phyloP scores from a whole-genome alignment of 129 eudicot species.

The Glebionis coronaria region DNA sequence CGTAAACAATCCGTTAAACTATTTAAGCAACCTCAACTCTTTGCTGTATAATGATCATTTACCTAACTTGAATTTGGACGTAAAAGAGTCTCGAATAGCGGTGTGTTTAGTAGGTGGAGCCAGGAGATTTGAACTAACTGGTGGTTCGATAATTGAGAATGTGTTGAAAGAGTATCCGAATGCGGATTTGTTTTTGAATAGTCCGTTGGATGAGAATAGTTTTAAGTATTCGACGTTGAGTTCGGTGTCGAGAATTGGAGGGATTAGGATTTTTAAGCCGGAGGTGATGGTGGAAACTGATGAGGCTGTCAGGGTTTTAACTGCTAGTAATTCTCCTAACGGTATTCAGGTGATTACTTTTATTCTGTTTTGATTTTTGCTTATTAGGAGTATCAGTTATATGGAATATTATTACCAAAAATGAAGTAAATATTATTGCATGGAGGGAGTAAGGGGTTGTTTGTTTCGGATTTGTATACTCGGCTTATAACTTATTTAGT shows the following conservation, averaged over 20 bases:
- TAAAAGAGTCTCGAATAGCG: constrained; percentile 58
- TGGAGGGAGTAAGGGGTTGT: too few relatives aligned
- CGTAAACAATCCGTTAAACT: constrained; percentile 19
- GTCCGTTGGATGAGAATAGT: constrained; percentile 67
- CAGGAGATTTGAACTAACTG: constrained; percentile 79
- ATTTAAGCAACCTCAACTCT: constrained; percentile 37
- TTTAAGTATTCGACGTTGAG: constrained; percentile 58
- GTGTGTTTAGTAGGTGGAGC: constrained; percentile 97
- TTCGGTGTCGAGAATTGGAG: constrained; percentile 54
- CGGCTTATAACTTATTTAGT: too few relatives aligned
- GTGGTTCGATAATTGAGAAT: constrained; percentile 68
- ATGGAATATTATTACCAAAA: too few relatives aligned
- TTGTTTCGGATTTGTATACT: too few relatives aligned
- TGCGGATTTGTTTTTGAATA: constrained; percentile 69
- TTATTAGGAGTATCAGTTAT: too few relatives aligned
- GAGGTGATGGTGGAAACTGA: constrained; percentile 49
- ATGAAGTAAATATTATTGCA: too few relatives aligned
- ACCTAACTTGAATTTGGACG: too few relatives aligned
- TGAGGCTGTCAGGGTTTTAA: constrained; percentile 57
- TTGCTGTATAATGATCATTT: neutral
- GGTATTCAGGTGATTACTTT: constrained; percentile 86
- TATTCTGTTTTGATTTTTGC: neutral
- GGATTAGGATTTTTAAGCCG: constrained; percentile 57
- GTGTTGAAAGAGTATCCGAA: constrained; percentile 54
- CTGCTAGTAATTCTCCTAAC: constrained; percentile 72